Evolutionary conservation across 192 early-diverging fungal species (phyloP).

Genomic region (Rhizophagus sp.): DNA sequence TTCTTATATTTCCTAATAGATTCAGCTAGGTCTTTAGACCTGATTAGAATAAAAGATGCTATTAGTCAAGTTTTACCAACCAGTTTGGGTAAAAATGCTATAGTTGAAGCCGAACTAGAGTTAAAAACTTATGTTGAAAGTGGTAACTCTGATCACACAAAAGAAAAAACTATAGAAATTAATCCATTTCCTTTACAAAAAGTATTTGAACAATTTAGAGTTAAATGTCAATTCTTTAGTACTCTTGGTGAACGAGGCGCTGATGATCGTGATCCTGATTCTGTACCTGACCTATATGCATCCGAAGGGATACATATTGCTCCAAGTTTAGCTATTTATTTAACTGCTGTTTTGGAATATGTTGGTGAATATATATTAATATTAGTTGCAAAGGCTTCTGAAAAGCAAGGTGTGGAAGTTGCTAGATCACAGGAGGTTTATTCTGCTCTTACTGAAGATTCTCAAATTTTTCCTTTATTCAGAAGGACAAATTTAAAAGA

Average conservation of each 20-base stretch:
- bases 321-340: slow-evolving; percentile 57
- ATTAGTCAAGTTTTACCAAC: slow-evolving; percentile 51
- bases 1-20: slow-evolving; percentile 52
- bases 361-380: slow-evolving; percentile 58
- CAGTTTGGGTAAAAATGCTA: slow-evolving; percentile 59
- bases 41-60: slow-evolving; percentile 50
- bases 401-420: slow-evolving; percentile 51
- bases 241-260: slow-evolving; percentile 46
- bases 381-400: slow-evolving; percentile 47
- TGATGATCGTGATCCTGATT: background rate
- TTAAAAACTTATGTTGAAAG: slow-evolving; percentile 57
- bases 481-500: slow-evolving; percentile 50
- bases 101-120: slow-evolving; percentile 62
- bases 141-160: slow-evolving; percentile 45
- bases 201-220: slow-evolving; percentile 51
- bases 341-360: slow-evolving; percentile 60
- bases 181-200: slow-evolving; percentile 36
- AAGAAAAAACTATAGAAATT: slow-evolving; percentile 35
- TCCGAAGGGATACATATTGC: slow-evolving; percentile 38
- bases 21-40: slow-evolving; percentile 49
- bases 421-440: slow-evolving; percentile 58
- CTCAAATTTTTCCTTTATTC: slow-evolving; percentile 52
- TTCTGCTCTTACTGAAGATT: slow-evolving; percentile 50
- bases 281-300: slow-evolving; percentile 33
- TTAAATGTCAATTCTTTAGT: slow-evolving; percentile 56